Percentiles rank a stretch among this genome's conserved stretches.
Conservation (phyloP, 306 rosid genomes). For the Echinosophora koreensis region DNA sequence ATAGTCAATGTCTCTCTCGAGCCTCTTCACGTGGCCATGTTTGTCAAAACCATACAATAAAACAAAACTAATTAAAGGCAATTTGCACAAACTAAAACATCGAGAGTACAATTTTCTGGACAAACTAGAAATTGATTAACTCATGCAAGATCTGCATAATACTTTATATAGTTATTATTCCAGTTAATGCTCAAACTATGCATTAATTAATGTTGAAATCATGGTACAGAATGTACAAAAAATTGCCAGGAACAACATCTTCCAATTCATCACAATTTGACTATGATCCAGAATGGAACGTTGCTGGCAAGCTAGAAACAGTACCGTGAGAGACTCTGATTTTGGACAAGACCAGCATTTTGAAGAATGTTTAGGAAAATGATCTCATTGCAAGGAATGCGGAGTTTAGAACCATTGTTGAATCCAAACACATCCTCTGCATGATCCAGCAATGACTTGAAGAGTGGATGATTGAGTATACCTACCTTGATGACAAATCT, state of each 20-base stretch:
- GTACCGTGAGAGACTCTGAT: conserved; percentile 17
- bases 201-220: neutral
- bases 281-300: conserved; percentile 21
- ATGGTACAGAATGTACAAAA: neutral
- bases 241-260: neutral
- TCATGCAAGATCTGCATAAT: neutral
- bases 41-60: conserved; percentile 27
- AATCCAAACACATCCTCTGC: conserved; percentile 76
- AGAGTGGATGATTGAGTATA: conserved; percentile 63
- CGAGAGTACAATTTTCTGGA: neutral
- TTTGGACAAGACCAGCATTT: conserved; percentile 36
- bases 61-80: neutral
- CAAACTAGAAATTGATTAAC: neutral
- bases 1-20: conserved; percentile 33
- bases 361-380: conserved; percentile 60
- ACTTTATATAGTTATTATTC: neutral
- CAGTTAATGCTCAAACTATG: neutral
- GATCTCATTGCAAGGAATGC: conserved; percentile 71
- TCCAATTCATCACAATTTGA: neutral
- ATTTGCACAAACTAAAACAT: neutral
- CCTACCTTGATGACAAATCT: conserved; percentile 68
- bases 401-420: conserved; percentile 53
- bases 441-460: conserved; percentile 61
- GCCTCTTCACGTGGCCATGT: conserved; percentile 42
- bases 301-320: conserved; percentile 27